Conservation (phyloP, 805 yeast species). For the Cyberlindnera bimundalis region DNA sequence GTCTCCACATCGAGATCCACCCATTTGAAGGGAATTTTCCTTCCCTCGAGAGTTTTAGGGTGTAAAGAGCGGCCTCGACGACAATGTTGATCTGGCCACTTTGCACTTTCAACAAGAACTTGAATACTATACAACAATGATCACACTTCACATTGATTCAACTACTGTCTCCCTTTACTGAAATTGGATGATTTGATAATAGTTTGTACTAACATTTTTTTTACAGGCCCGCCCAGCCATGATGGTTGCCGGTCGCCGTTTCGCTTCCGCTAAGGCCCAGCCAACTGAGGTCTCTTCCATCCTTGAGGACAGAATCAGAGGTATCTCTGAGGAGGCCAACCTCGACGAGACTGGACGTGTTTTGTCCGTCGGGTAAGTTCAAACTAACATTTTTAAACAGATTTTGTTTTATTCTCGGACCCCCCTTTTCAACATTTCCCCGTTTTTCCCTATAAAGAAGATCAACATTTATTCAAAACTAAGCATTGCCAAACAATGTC, state of each 20-base stretch:
- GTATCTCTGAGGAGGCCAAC: slow-evolving; percentile 96
- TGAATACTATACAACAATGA: too few relatives aligned
- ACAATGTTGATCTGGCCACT: slow-evolving; percentile 1
- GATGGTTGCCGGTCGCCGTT: slow-evolving; percentile 70
- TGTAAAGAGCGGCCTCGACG: slow-evolving; percentile 1
- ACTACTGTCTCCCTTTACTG: too few relatives aligned
- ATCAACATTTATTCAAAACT: too few relatives aligned
- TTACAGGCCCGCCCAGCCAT: slow-evolving; percentile 68
- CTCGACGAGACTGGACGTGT: slow-evolving; percentile 99
- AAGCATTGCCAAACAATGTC: too few relatives aligned
- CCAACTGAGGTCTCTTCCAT: slow-evolving; percentile 99
- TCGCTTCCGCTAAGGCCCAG: slow-evolving; percentile 89
- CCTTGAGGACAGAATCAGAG: slow-evolving; percentile 99
- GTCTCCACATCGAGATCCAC: too few relatives aligned
- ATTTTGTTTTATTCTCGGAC: neutral
- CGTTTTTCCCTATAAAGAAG: too few relatives aligned
- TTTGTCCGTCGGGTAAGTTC: slow-evolving; percentile 87
- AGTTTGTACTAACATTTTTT: slow-evolving; percentile 22
- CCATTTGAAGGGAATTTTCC: too few relatives aligned
- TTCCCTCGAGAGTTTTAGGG: slow-evolving; percentile 3
- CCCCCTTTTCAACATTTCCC: too few relatives aligned
- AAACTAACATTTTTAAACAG: neutral
- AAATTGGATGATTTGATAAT: too few relatives aligned
- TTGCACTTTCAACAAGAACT: too few relatives aligned
- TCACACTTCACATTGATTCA: too few relatives aligned